Evolutionary conservation across 1,284 basidiomycete species (phyloP), one percentile per base, ranked within the genome.

Genomic region (Ganoderma sp.): DNA sequence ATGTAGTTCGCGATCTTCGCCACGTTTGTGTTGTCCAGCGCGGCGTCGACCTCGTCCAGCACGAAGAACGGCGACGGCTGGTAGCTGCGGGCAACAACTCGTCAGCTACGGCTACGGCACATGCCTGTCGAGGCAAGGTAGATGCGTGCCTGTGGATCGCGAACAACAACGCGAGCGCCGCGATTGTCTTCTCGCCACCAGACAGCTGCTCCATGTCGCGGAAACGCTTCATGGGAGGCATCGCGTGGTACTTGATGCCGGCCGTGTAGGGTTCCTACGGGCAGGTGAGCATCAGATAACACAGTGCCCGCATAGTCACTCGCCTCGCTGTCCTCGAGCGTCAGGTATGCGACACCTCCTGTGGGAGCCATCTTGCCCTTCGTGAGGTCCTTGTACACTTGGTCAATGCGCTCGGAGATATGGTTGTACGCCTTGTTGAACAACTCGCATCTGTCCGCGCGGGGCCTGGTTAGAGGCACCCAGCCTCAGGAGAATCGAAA

Each of bases 211-310:
- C 97, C 94, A 99, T 99, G 79, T 99, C 98, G 72, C 97, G 88
- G 86, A 99, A 99, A 7, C 96, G 93, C 80, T 99, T 99, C 90
- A 99, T 97, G 0, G 97, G 97, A 0, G 97, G 97, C 94, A 99
- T 99, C 0, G 97, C 96, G 78, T 98, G 97, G 78, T 99, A 99
- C 80, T 97, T 98, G 82, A 99, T 95, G 67, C 97, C 98, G 37
- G 91, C 93, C 32, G 88, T 87, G 76, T 99, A 99, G 0, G 98
- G 98, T 85, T 99, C 98, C 93, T 98, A 70, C 25, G 52, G 9
- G 60, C 7, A 52, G 42, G n/a, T 58, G 37, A 39, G 32, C 54
- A 63, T 57, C 59, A 14, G 22, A 4, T 8, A 8, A 56, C 14
- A 2, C 9, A 32, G 5, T 3, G 10, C 22, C 67, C 32, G 42